Evolutionary conservation across 73 alveolate species (phyloP).

Genomic region (Stentor coeruleus): DNA sequence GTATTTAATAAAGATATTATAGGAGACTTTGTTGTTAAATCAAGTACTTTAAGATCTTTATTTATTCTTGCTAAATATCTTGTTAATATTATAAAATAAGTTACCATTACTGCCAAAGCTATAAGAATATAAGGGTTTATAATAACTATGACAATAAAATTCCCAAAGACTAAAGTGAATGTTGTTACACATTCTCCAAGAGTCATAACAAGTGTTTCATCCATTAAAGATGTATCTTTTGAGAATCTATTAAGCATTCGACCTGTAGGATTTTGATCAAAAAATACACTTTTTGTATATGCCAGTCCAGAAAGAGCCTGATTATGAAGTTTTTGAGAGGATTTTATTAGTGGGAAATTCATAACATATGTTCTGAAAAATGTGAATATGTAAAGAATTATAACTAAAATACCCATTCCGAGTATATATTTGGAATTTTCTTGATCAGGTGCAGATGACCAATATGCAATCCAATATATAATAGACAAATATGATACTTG

Average conservation of each 20-base stretch:
- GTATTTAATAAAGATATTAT: neutral
- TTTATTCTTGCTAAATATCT: neutral
- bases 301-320: neutral
- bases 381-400: neutral
- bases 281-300: constrained; percentile 42
- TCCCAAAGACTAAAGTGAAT: neutral
- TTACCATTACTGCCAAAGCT: neutral
- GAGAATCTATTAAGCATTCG: constrained; percentile 75
- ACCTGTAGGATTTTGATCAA: constrained; percentile 92
- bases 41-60: constrained; percentile 11
- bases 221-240: constrained; percentile 42
- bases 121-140: neutral
- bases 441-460: constrained; percentile 8
- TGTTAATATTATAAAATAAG: neutral
- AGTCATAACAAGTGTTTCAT: neutral
- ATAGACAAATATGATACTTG: neutral
- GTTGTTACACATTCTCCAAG: neutral
- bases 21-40: neutral
- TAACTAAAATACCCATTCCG: neutral
- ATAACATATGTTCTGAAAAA: neutral
- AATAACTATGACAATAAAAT: neutral
- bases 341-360: neutral
- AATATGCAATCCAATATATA: neutral
- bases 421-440: neutral
- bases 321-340: neutral